Base-by-base conservation (phyloP, 192 early-diverging fungal species). In the Coemansia sp. region DNA sequence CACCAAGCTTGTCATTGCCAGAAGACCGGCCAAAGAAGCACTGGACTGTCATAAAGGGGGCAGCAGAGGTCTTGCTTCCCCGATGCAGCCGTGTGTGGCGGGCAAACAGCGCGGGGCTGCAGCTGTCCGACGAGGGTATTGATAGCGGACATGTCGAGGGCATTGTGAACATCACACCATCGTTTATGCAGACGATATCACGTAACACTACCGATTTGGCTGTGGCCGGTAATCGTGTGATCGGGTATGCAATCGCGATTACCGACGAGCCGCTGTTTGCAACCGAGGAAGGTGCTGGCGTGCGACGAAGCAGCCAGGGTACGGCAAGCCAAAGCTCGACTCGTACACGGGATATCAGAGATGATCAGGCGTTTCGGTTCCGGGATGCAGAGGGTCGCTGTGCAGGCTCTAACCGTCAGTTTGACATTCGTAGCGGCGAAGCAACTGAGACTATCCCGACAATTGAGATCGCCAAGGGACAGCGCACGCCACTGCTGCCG, bases 171-270 rank as follows among this genome's bases (percentile, higher is more conserved):
- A 59, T 76, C 48, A 43, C 65, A 0, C 56, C 54, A 6, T 51
- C 65, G 53, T 56, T 76, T 41, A 37, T 58, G 15, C 69, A 63
- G n/a, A 67, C 57, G 4, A 51, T 76, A 38, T 61, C 69, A 19
- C 74, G 69, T 14, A 64, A 57, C n/a, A 68, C 74, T 2, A 70
- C 65, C 4, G 60, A 71, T 32, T 62, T 76, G 4, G 74, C 74
- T 4, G 74, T 64, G 5, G 74, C 68, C 10, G 76, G 76, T 12
- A 79, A 63, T 23, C 66, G 76, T 12, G 56, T 79, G 5, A 73
- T 79, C 22, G 76, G 62, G 24, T 79, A 79, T 23, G 76, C 71
- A 9, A 57, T 79, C 4, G 70, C 76, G 9, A 69, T 79, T 17
- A 79, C 70, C 10, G 69, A 71, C 12, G 43, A 56, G 62, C 74